Conservation (phyloP, 2,329 filamentous ascomycete genomes). For the Penicillium hesseltinei region DNA sequence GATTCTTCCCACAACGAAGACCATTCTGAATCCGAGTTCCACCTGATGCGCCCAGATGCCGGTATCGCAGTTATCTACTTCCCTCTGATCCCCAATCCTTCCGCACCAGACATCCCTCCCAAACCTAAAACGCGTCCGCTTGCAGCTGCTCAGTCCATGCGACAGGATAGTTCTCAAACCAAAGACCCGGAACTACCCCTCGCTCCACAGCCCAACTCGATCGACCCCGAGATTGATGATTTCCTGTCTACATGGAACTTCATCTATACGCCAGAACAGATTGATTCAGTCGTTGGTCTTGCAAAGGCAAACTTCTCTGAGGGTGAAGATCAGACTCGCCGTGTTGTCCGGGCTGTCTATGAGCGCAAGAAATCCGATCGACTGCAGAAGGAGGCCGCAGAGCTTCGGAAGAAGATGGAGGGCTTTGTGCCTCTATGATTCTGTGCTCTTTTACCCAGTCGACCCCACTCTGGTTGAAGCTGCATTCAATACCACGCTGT, state of each 20-base stretch:
- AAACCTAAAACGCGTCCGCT: slow-evolving; percentile 24
- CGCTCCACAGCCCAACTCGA: slow-evolving; percentile 57
- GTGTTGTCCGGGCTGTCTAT: slow-evolving; percentile 83
- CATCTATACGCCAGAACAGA: slow-evolving; percentile 85
- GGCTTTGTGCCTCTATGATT: slow-evolving; percentile 32
- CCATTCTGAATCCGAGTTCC: slow-evolving; percentile 62
- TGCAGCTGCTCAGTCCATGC: slow-evolving; percentile 23
- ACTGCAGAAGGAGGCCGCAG: slow-evolving; percentile 30
- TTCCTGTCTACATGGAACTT: slow-evolving; percentile 99
- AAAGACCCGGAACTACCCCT: slow-evolving; percentile 24
- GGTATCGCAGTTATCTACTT: slow-evolving; percentile 90
- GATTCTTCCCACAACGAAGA: slow-evolving; percentile 49
- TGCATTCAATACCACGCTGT: not conserved
- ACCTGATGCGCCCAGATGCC: slow-evolving; percentile 71
- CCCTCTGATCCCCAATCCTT: slow-evolving; percentile 77
- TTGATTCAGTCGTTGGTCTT: slow-evolving; percentile 78
- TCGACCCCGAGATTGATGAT: slow-evolving; percentile 80
- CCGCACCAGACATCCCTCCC: slow-evolving; percentile 32
- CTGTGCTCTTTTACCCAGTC: not conserved
- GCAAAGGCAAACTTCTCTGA: slow-evolving; percentile 85
- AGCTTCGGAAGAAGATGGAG: slow-evolving; percentile 28
- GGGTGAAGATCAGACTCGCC: slow-evolving; percentile 72
- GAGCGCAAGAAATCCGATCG: slow-evolving; percentile 74
- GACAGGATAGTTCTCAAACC: slow-evolving; percentile 16
- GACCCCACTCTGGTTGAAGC: not conserved